Evolutionary conservation across 495 filamentous ascomycete genomes (phyloP).

Genomic region (Talaromyces ruber): DNA sequence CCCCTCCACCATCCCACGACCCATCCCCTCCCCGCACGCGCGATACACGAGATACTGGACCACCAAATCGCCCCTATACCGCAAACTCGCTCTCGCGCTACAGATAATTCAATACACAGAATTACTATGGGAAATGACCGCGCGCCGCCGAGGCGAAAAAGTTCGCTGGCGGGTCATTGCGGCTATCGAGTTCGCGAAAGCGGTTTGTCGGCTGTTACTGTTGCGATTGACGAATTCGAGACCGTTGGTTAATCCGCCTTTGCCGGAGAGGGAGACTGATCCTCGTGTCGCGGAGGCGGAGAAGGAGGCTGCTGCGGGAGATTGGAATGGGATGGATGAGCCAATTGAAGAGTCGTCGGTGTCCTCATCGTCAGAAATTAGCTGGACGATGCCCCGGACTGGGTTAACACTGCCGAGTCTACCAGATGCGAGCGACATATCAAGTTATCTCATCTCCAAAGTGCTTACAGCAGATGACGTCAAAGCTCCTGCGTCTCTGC

Average conservation of each 20-base stretch:
- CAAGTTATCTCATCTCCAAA: constrained; percentile 78
- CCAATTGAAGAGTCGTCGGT: constrained; percentile 25
- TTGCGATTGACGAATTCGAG: constrained; percentile 75
- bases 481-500: constrained; percentile 73
- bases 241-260: constrained; percentile 72
- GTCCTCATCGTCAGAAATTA: constrained; percentile 26
- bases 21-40: constrained; percentile 63
- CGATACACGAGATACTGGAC: constrained; percentile 92
- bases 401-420: constrained; percentile 73
- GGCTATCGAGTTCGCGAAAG: constrained; percentile 77
- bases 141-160: constrained; percentile 76
- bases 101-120: constrained; percentile 92
- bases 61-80: constrained; percentile 63
- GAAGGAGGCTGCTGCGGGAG: constrained; percentile 21
- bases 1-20: constrained; percentile 31
- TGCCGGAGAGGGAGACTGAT: constrained; percentile 77
- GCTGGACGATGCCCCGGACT: constrained; percentile 95
- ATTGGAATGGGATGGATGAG: constrained; percentile 41
- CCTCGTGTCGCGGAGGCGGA: constrained; percentile 52
- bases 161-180: constrained; percentile 86
- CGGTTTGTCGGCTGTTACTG: constrained; percentile 73
- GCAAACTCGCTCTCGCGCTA: constrained; percentile 65
- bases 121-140: constrained; percentile 76
- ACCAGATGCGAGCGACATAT: constrained; percentile 70
- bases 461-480: constrained; percentile 94